Percentiles rank a stretch among this genome's conserved stretches.
These are phyloP conservation scores for Coniochaeta hoffmannii DNA, from an alignment of 2,329 filamentous ascomycete species.

Conservation along the genomic window DNA sequence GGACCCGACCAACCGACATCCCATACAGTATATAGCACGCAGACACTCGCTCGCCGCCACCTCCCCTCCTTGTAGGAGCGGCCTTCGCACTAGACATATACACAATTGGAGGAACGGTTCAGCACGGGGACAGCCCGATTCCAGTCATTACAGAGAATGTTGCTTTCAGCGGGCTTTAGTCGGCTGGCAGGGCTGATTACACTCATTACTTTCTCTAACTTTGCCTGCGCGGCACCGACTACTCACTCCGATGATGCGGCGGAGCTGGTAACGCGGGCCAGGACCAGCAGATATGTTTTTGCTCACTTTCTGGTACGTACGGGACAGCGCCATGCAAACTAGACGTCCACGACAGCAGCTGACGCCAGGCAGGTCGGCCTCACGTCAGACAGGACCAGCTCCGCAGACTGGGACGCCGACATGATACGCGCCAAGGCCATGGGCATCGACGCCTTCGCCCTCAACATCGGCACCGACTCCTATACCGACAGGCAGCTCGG, in stretches of 20 bases:
- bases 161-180: neutral
- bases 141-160: neutral
- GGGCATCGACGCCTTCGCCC: conserved; percentile 18
- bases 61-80: neutral
- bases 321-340: neutral
- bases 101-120: neutral
- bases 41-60: neutral
- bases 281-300: neutral
- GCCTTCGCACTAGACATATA: neutral
- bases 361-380: conserved; percentile 7
- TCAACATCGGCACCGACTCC: conserved; percentile 23
- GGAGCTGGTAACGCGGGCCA: neutral
- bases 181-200: neutral
- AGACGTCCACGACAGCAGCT: neutral
- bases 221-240: neutral
- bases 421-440: conserved; percentile 10
- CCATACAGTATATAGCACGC: neutral
- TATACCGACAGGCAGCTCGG: conserved; percentile 35
- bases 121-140: neutral
- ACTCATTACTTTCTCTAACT: neutral
- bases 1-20: neutral
- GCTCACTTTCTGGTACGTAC: neutral
- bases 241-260: neutral
- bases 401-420: conserved; percentile 11
- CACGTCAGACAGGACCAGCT: conserved; percentile 7